Percentiles rank a stretch among this genome's conserved stretches.
These are phyloP conservation scores for Mycena crocata DNA, from an alignment of 768 basidiomycete genomes.

Conservation along the genomic window DNA sequence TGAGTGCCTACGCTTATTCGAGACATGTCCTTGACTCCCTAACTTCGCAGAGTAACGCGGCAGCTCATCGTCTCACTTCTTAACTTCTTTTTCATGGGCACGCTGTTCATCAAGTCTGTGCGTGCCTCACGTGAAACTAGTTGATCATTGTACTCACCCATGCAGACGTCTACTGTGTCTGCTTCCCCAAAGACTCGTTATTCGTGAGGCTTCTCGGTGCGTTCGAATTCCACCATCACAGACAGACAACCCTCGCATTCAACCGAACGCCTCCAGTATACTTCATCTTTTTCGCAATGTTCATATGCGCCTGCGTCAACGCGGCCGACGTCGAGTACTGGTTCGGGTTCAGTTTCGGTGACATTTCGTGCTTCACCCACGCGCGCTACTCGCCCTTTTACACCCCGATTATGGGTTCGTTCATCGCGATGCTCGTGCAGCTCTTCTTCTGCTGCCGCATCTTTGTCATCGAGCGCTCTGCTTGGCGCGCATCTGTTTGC, in stretches of 20 bases:
- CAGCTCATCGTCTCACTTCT: conserved; percentile 23
- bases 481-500: conserved; percentile 7
- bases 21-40: background rate
- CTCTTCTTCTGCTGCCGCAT: conserved; percentile 23
- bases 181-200: conserved; percentile 8
- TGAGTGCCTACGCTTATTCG: background rate
- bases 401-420: conserved; percentile 16
- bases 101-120: conserved; percentile 20
- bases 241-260: too few species aligned
- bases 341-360: conserved; percentile 14
- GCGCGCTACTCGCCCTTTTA: background rate
- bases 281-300: conserved; percentile 15
- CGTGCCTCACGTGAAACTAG: background rate
- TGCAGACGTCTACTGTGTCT: conserved; percentile 14
- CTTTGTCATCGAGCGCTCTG: background rate
- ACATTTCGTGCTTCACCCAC: conserved; percentile 2
- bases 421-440: conserved; percentile 23
- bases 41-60: background rate
- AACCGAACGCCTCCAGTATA: background rate
- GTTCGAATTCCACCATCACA: background rate
- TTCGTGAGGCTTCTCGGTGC: conserved; percentile 6
- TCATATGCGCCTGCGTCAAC: conserved; percentile 4
- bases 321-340: conserved; percentile 16
- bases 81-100: conserved; percentile 19
- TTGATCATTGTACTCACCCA: too few species aligned